A percentile compares a stretch with the other conserved stretches of the same genome.
Evolutionary conservation across 352 stramenopile species (phyloP).

Genomic region (Globisporangium perplexum): DNA sequence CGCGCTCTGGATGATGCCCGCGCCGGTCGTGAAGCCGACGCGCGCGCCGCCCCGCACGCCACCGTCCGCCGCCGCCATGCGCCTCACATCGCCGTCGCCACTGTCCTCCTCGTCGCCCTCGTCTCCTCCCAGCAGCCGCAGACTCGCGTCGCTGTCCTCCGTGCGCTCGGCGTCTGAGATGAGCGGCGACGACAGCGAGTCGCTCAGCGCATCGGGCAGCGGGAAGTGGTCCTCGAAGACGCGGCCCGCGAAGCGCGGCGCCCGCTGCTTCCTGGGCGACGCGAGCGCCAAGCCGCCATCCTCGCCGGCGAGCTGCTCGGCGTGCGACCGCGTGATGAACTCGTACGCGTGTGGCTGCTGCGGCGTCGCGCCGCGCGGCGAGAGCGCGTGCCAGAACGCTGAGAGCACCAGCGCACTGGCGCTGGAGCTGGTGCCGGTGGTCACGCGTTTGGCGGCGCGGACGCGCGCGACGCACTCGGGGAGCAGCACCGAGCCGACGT

Average conservation of each 20-base stretch:
- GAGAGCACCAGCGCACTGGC: constrained; percentile 34
- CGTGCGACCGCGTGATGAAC: constrained; percentile 36
- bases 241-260: constrained; percentile 29
- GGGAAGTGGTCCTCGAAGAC: constrained; percentile 72
- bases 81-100: too few species aligned
- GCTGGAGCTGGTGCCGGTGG: too few species aligned
- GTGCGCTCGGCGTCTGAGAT: constrained; percentile 45
- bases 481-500: constrained; percentile 55
- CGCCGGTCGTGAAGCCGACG: constrained; percentile 32
- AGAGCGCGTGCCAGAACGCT: constrained; percentile 74
- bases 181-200: constrained; percentile 51
- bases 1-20: constrained; percentile 32
- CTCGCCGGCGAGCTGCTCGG: constrained; percentile 8
- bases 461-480: constrained; percentile 40
- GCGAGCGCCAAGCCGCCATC: constrained; percentile 19
- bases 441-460: constrained; percentile 8
- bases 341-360: constrained; percentile 23
- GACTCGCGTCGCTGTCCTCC: constrained; percentile 9
- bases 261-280: constrained; percentile 9
- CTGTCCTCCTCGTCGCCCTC: background rate
- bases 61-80: background rate
- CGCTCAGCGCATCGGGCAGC: constrained; percentile 16
- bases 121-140: background rate
- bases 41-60: background rate
- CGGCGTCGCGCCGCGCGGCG: constrained; percentile 18